Evolutionary conservation across 169 alveolate genomes (phyloP).

Genomic region (Cryptosporidium muris): DNA sequence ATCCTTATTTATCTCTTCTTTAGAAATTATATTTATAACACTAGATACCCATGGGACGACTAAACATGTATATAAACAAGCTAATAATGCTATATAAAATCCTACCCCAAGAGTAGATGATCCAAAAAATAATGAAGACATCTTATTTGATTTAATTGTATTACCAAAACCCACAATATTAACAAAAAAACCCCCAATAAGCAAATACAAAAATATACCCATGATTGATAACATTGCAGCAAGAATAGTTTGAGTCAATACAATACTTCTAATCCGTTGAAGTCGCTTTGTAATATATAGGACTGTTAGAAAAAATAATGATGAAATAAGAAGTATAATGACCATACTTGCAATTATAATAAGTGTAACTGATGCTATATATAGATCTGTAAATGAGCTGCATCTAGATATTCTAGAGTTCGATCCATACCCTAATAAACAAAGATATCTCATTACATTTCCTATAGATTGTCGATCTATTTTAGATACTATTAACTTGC

Average conservation of each 20-base stretch:
- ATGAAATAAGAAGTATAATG: slow-evolving; percentile 20
- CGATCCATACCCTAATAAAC: slow-evolving; percentile 59
- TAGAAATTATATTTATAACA: slow-evolving; percentile 26
- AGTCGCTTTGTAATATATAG: slow-evolving; percentile 27
- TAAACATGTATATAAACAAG: slow-evolving; percentile 41
- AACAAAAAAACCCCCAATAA: slow-evolving; percentile 62
- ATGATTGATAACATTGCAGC: slow-evolving; percentile 37
- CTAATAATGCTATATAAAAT: slow-evolving; percentile 31
- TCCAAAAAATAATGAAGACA: slow-evolving; percentile 55
- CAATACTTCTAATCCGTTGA: slow-evolving; percentile 28
- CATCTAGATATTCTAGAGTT: slow-evolving; percentile 30
- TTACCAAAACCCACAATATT: slow-evolving; percentile 47
- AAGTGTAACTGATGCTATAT: slow-evolving; percentile 64
- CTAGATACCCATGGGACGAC: slow-evolving; percentile 45
- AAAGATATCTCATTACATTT: slow-evolving; percentile 65
- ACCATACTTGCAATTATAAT: slow-evolving; percentile 26
- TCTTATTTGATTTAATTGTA: slow-evolving; percentile 27
- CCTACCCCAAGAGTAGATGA: slow-evolving; percentile 49
- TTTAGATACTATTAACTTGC: slow-evolving; percentile 62
- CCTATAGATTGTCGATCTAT: slow-evolving; percentile 66
- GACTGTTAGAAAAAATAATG: slow-evolving; percentile 16
- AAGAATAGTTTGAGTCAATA: slow-evolving; percentile 30
- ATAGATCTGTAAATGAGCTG: slow-evolving; percentile 57
- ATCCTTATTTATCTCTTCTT: neutral
- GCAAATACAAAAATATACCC: slow-evolving; percentile 15